These are phyloP conservation scores for Nephromyces sp. DNA, from an alignment of 169 alveolate species.

Conservation along the genomic window DNA sequence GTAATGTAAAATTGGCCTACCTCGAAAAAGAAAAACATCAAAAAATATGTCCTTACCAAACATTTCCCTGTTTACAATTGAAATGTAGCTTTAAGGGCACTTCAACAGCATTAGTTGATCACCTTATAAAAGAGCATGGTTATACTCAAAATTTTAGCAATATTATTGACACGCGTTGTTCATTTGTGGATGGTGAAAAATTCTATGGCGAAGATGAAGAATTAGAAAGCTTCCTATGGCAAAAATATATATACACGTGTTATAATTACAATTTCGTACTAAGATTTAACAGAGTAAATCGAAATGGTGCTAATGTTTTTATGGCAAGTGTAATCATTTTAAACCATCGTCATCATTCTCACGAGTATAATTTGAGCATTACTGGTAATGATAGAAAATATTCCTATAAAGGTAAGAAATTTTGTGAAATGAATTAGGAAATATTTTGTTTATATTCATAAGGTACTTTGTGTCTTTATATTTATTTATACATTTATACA, in stretches of 20 bases:
- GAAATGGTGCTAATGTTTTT: conserved; percentile 1
- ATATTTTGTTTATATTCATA: background rate
- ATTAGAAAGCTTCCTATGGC: conserved; percentile 15
- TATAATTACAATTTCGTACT: conserved; percentile 22
- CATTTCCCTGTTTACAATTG: conserved; percentile 5
- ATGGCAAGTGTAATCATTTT: background rate
- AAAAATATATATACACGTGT: conserved; percentile 7
- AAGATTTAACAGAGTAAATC: conserved; percentile 10
- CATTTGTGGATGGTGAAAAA: background rate
- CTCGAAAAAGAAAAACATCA: conserved; percentile 3
- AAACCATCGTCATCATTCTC: conserved; percentile 19
- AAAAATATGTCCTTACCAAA: background rate
- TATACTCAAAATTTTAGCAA: background rate
- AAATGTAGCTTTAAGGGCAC: conserved; percentile 3
- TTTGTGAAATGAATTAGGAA: background rate
- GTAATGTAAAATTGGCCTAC: background rate
- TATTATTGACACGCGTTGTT: background rate
- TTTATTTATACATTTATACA: background rate
- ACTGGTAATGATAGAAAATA: conserved; percentile 13
- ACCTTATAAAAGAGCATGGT: conserved; percentile 20
- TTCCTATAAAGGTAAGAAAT: conserved; percentile 1
- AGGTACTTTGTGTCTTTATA: background rate
- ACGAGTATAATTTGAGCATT: background rate
- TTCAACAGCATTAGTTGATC: conserved; percentile 12
- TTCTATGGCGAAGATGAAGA: background rate